Evolutionary conservation across 192 early-diverging fungal species (phyloP), one percentile per base, ranked within the genome.

Genomic region (Rhizophagus prolifer): DNA sequence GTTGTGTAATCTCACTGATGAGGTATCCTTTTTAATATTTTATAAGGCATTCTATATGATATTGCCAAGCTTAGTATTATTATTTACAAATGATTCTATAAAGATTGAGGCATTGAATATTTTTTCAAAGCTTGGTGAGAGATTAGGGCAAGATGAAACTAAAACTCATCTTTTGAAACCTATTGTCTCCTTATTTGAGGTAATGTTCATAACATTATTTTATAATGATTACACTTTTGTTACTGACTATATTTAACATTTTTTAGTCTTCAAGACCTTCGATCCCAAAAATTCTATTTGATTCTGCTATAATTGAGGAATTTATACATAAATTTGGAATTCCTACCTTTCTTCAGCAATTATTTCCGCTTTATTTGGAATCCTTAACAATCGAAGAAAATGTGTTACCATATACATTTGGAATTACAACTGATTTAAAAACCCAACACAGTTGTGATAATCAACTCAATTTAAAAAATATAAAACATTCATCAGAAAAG

Each of bases 161-260:
- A 86, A 86, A 12, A 58, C 68, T 1, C 81, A 85, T 64, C 65
- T 90, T 10, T 75, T 90, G n/a, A 90, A 90, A 54, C 87, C 84
- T 2, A 87, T 87, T n/a, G 75, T 88, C 25, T 80, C 86, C 7
- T 75, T 90, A n/a, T 88, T 90, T 78, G 88, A 90, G 77, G 87
- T 88, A 84, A 62, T 38, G 4, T 44, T 54, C 5, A 21, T 19
- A 21, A 54, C 1, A 21, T 54, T 54, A 21, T 21, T 21, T 54
- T 54, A 6, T 54, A 21, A 54, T 54, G 2, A 54, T 54, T 54
- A 6, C 7, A 54, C 3, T 21, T 50, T 16, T 54, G 14, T 6
- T 54, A 7, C 7, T 54, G 1, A 54, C 6, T 2, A 21, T 21
- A 21, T 54, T 21, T 54, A 54, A 54, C 14, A 54, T 70, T 26